Base-by-base conservation (phyloP, 768 basidiomycete species). In the Rossbeevera mucosa region DNA sequence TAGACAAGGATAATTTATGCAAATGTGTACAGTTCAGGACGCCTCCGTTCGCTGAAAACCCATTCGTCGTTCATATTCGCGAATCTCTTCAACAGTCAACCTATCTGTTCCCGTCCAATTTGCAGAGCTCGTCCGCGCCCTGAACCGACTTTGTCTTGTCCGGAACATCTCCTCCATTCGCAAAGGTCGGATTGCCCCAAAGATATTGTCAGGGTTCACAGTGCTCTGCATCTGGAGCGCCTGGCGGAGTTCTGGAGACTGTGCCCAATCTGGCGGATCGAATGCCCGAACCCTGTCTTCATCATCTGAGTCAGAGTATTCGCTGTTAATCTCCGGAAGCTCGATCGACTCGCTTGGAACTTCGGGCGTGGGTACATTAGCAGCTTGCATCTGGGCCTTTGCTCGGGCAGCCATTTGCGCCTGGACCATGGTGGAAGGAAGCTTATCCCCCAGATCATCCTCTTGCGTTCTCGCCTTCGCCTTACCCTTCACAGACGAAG, bases 91-190 rank as follows among this genome's bases (percentile, higher is more conserved):
- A 21, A 75, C 68, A 14, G 91, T 94, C 60, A 98, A 72, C 22
- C 83, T 77, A 71, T 97, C 95, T n/a, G 86, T 72, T n/a, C 91
- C 92, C 6, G 83, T 80, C 95, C 95, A 98, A 66, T 96, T 96
- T 29, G 95, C 95, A 11, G 91, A 94, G 62, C 92, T 94, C 8
- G 91, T 91, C 44, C 95, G 78, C 7, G 90, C 86, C 52, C 94
- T 77, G 76, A 96, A 96, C 46, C 86, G 80, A 58, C 85, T 88
- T 16, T 83, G 85, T 56, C 84, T 77, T 24, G 74, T 78, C 61
- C 83, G 80, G 79, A 99, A 99, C 57, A 98, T 78, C 63, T 97
- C 93, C 59, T 94, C 93, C 93, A 98, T 96, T 56, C 75, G 78
- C 50, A 97, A 72, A 5, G 90, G 89, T 52, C 81, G 80, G 60